A percentile compares a stretch with the other conserved stretches of the same genome.
These are phyloP conservation scores for Tolypocladium album DNA, from an alignment of 2,329 filamentous ascomycete species.

Conservation along the genomic window DNA sequence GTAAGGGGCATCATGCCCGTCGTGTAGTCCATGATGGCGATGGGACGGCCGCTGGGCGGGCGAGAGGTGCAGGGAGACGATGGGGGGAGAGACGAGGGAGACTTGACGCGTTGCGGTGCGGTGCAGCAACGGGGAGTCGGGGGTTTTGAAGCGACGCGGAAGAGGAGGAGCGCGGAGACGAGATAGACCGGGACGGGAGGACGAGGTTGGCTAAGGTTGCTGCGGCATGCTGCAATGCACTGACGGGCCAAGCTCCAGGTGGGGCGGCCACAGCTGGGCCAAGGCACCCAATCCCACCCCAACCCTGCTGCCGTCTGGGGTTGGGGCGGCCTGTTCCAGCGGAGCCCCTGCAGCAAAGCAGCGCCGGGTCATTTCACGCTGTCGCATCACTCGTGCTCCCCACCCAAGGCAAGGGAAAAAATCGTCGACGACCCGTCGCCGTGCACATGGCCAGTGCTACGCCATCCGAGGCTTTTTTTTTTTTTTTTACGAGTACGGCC, in stretches of 20 bases:
- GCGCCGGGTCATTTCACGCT: background rate
- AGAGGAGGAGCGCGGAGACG: background rate
- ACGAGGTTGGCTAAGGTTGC: constrained; percentile 2
- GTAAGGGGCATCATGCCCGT: constrained; percentile 38
- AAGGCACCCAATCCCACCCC: background rate
- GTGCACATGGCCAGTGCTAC: background rate
- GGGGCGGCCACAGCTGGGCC: background rate
- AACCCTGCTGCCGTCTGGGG: background rate
- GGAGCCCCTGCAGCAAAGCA: background rate
- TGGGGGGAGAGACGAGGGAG: background rate
- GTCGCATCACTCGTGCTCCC: background rate
- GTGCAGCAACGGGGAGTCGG: background rate
- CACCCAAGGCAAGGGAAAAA: background rate
- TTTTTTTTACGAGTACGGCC: background rate
- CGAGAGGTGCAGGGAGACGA: background rate
- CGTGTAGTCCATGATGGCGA: constrained; percentile 20
- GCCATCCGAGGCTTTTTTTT: background rate
- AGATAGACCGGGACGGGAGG: background rate
- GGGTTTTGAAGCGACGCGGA: background rate
- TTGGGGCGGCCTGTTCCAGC: background rate
- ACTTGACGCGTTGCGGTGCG: background rate
- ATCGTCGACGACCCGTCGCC: background rate
- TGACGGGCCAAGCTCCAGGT: background rate
- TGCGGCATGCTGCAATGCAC: background rate
- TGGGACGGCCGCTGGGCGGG: background rate